Evolutionary conservation across 306 rosid species (phyloP), one percentile per base, ranked within the genome.

Genomic region (Inga leiocalycina): DNA sequence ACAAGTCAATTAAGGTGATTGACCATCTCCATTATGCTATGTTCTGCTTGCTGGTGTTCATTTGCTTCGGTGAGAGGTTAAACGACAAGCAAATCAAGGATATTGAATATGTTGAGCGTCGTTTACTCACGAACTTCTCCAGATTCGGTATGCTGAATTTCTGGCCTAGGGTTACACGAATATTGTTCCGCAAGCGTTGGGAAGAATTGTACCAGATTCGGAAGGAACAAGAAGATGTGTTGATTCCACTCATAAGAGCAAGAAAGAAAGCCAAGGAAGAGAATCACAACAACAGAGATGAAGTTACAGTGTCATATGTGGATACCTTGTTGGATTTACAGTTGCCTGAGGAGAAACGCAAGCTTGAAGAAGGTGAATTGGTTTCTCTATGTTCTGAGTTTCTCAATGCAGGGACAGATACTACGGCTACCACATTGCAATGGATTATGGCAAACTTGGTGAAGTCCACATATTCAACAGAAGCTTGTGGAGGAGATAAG

Each of bases 261-360:
- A 71, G 75, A 44, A 71, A 71, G 75, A 70, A 70, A 69, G 74
- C 49, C 32, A 70, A 43, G 52, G 75, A 70, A 43, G 75, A 70
- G 75, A n/a, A 5, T 7, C 13, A 12, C 6, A 44, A 22, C 7
- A 43, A 43, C 52, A 22, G 34, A 10, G 75, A 71, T 43, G 75
- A 71, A 12, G n/a, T 11, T 22, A 71, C 24, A n/a, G 54, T 71
- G 34, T 22, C 75, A 22, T 71, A 71, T n/a, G 75, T 71, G 54
- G 75, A 71, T 22, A 71, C 56, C 1, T 71, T 71, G 75, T 44
- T 71, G 35, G 75, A 44, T 43, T 71, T 71, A 24, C 17, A 43
- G 75, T 71, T n/a, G 75, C 75, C 75, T n/a, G 75, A 44, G 54
- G 54, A 71, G 75, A 71, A 71, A 8, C 75, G 75, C 17, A 71